A percentile compares a stretch with the other conserved stretches of the same genome.
Conservation (phyloP, 352 stramenopile genomes). For the Pythium rhizo-oryzae region DNA sequence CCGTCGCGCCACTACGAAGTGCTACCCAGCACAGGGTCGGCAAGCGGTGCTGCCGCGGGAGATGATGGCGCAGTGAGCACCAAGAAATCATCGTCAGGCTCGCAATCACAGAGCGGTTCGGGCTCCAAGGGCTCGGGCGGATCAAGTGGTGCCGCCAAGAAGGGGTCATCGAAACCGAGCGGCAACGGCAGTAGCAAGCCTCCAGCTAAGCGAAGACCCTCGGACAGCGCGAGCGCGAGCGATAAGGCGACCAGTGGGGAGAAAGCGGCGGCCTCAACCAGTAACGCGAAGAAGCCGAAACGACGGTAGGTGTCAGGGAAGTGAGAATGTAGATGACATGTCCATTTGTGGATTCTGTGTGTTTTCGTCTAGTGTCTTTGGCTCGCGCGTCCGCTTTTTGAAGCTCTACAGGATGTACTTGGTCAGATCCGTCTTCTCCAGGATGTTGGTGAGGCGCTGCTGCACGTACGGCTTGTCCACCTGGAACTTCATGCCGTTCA, state of each 20-base stretch:
- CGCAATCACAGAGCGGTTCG: conserved; percentile 1
- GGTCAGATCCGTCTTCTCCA: conserved; percentile 94
- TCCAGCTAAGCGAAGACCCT: conserved; percentile 22
- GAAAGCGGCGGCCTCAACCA: conserved; percentile 2
- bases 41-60: conserved; percentile 1
- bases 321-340: background rate
- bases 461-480: conserved; percentile 95
- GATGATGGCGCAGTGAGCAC: conserved; percentile 8
- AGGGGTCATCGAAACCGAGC: conserved; percentile 12
- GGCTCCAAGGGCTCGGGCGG: background rate
- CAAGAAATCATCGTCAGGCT: conserved; percentile 26
- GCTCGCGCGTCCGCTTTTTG: background rate
- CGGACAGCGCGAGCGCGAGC: background rate
- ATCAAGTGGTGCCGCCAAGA: conserved; percentile 10
- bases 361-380: background rate
- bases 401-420: conserved; percentile 96
- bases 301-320: conserved; percentile 24
- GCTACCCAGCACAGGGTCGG: background rate
- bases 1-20: conserved; percentile 28
- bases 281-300: conserved; percentile 33
- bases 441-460: conserved; percentile 92
- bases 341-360: background rate
- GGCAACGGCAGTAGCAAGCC: conserved; percentile 21
- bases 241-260: conserved; percentile 21
- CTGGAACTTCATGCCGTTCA: conserved; percentile 76